phyloP scores from a whole-genome alignment of 805 yeast species.

The baker's yeast (Saccharomyces cerevisiae) region DNA sequence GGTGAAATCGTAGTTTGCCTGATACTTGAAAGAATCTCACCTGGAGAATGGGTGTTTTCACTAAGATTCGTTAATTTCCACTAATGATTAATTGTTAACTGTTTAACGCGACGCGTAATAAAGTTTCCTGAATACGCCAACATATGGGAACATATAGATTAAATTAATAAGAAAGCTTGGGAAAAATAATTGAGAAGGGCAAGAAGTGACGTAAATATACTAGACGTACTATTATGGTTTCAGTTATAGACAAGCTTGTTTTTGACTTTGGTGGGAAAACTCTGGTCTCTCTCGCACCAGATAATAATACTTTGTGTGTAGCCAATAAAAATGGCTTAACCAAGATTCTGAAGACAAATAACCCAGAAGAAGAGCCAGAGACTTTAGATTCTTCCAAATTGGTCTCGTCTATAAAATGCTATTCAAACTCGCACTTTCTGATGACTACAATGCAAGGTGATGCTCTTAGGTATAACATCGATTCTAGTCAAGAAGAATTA shows the following conservation, averaged over 20 bases:
- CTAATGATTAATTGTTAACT: not conserved
- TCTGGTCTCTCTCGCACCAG: constrained; percentile 15
- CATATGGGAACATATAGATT: not conserved
- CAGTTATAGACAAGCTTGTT: constrained; percentile 17
- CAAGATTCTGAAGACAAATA: constrained; percentile 41
- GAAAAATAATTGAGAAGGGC: not conserved
- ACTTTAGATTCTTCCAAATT: constrained; percentile 45
- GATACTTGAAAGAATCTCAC: not conserved
- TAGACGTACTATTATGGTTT: constrained; percentile 1
- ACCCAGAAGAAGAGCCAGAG: constrained; percentile 53
- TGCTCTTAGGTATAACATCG: constrained; percentile 14
- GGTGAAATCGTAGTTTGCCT: not conserved
- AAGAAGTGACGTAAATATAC: not conserved
- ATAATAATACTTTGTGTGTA: constrained; percentile 35
- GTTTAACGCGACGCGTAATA: not conserved
- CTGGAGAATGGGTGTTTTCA: not conserved
- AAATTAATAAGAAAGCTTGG: not conserved
- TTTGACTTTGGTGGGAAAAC: constrained; percentile 29
- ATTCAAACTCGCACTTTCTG: constrained; percentile 12
- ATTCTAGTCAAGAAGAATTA: constrained; percentile 28
- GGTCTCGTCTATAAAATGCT: constrained; percentile 32
- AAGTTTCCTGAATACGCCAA: not conserved
- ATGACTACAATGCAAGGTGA: constrained; percentile 24
- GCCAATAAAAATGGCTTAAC: constrained; percentile 49
- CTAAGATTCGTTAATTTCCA: not conserved